These are phyloP conservation scores for Ceratobasidium sp. DNA, from an alignment of 1,284 basidiomycete species.

Conservation along the genomic window DNA sequence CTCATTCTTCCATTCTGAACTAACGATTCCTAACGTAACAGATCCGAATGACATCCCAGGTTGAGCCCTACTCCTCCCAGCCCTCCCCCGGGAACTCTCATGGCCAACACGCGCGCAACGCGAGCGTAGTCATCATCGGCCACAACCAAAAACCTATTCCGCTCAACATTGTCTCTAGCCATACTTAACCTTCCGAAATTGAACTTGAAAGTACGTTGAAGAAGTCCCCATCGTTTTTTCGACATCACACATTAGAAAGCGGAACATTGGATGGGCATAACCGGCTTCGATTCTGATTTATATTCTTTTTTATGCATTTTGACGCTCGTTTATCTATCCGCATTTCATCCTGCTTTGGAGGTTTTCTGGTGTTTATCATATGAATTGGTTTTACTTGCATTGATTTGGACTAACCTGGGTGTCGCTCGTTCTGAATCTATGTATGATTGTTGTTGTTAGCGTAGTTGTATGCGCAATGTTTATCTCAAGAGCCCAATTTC, in stretches of 20 bases:
- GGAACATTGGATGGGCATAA: background rate
- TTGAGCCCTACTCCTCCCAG: background rate
- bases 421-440: too few species aligned
- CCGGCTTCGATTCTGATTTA: background rate
- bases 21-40: background rate
- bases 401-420: too few species aligned
- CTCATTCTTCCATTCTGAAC: background rate
- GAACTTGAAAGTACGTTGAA: background rate
- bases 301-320: background rate
- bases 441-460: too few species aligned
- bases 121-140: too few species aligned
- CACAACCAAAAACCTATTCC: slow-evolving; percentile 2
- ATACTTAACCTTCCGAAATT: background rate
- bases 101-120: too few species aligned
- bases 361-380: too few species aligned
- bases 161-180: background rate
- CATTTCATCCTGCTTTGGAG: background rate
- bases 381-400: too few species aligned
- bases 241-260: too few species aligned
- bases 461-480: too few species aligned
- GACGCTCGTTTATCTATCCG: background rate
- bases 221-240: too few species aligned
- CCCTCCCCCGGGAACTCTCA: background rate
- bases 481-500: too few species aligned
- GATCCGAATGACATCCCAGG: slow-evolving; percentile 17